phyloP scores from a whole-genome alignment of 768 basidiomycete genomes.

The Pleurotus tuoliensis region DNA sequence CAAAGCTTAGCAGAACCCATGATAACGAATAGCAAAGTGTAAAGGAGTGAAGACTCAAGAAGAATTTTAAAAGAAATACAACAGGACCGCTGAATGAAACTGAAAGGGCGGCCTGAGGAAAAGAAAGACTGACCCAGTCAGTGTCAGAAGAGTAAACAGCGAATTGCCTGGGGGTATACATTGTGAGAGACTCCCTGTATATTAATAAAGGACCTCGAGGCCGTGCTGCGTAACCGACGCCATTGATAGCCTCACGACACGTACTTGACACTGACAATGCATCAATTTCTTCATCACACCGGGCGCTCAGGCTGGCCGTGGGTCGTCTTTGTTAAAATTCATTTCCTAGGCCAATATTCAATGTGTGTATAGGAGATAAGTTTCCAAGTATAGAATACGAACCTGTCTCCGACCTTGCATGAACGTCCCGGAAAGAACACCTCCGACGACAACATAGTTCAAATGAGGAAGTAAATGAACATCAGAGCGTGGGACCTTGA shows the following conservation, averaged over 20 bases:
- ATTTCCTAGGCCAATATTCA: no score
- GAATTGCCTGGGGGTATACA: background rate
- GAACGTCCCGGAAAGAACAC: no score
- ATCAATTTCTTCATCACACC: slow-evolving; percentile 1
- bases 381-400: no score
- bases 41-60: slow-evolving; percentile 10
- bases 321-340: background rate
- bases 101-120: slow-evolving; percentile 17
- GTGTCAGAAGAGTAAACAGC: slow-evolving; percentile 14
- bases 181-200: slow-evolving; percentile 7
- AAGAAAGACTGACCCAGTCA: slow-evolving; percentile 17
- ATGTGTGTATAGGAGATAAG: no score
- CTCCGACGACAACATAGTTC: no score
- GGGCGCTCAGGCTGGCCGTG: slow-evolving; percentile 8
- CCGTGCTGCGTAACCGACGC: slow-evolving; percentile 4
- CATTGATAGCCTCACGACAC: background rate
- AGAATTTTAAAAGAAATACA: slow-evolving; percentile 15
- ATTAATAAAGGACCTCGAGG: background rate
- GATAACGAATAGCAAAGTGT: slow-evolving; percentile 13
- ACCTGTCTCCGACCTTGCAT: no score
- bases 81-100: slow-evolving; percentile 24
- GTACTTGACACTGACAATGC: background rate
- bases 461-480: no score
- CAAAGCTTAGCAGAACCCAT: slow-evolving; percentile 21
- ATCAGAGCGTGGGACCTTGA: no score